Percentiles rank a stretch among this genome's conserved stretches.
phyloP scores from a whole-genome alignment of 352 stramenopile genomes.

The Elongisporangium undulatum region DNA sequence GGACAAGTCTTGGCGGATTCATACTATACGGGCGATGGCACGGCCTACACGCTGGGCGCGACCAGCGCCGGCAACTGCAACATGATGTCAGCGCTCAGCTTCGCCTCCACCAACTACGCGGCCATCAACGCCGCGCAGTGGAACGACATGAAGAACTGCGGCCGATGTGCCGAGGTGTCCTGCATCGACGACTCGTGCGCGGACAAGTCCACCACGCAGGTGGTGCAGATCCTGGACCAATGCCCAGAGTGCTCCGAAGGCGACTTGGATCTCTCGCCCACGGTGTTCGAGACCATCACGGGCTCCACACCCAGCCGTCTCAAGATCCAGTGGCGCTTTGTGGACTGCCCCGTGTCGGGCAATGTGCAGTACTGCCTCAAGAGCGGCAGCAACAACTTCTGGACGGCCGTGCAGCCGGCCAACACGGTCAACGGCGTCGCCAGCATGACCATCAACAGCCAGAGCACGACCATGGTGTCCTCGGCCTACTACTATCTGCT shows the following conservation, averaged over 20 bases:
- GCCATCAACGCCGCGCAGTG: slow-evolving; percentile 58
- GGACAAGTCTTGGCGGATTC: slow-evolving; percentile 4
- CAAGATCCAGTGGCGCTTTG: slow-evolving; percentile 47
- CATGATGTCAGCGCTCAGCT: slow-evolving; percentile 27
- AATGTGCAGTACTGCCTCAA: slow-evolving; percentile 60
- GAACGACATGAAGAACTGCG: slow-evolving; percentile 33
- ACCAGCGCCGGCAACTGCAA: slow-evolving; percentile 44
- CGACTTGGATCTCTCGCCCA: slow-evolving; percentile 42
- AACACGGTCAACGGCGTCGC: slow-evolving; percentile 30
- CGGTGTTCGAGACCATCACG: slow-evolving; percentile 40
- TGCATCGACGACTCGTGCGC: slow-evolving; percentile 33
- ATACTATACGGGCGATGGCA: slow-evolving; percentile 21
- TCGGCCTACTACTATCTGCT: slow-evolving; percentile 61
- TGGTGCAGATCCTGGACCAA: slow-evolving; percentile 55
- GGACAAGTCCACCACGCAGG: slow-evolving; percentile 22
- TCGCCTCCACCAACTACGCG: slow-evolving; percentile 22
- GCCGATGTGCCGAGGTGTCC: slow-evolving; percentile 45
- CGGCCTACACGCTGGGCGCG: slow-evolving; percentile 30
- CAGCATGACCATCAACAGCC: slow-evolving; percentile 45
- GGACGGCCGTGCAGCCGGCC: slow-evolving; percentile 40
- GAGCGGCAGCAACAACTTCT: slow-evolving; percentile 40
- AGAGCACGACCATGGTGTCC: slow-evolving; percentile 43
- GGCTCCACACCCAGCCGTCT: slow-evolving; percentile 30
- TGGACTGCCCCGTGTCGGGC: slow-evolving; percentile 35
- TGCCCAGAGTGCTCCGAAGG: slow-evolving; percentile 59